A percentile compares a stretch with the other conserved stretches of the same genome.
Evolutionary conservation across 116 monocot species (phyloP).

Genomic region (Posidonia oceanica): DNA sequence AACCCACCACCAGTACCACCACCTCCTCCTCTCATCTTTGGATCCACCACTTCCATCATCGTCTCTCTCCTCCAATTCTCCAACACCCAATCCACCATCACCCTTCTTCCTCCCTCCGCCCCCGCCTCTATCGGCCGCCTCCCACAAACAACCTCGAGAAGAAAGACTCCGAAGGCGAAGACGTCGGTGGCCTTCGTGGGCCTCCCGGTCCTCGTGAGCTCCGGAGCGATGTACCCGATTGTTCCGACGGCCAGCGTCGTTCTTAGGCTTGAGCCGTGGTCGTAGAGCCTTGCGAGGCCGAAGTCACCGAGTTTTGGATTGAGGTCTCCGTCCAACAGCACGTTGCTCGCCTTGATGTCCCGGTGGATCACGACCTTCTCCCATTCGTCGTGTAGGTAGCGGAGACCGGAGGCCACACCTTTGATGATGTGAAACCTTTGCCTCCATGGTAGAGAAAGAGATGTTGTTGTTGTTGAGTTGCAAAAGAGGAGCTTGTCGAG

Average conservation of each 20-base stretch:
- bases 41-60: constrained; percentile 4
- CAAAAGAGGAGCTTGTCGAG: constrained; percentile 26
- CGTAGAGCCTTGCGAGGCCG: constrained; percentile 29
- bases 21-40: not conserved
- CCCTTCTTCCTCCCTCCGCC: not conserved
- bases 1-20: too few relatives aligned
- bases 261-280: constrained; percentile 19
- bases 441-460: constrained; percentile 17
- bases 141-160: constrained; percentile 39
- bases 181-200: constrained; percentile 30
- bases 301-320: constrained; percentile 18
- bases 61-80: constrained; percentile 6
- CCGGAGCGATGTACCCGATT: constrained; percentile 46
- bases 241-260: constrained; percentile 38
- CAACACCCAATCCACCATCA: constrained; percentile 26
- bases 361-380: constrained; percentile 39
- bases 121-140: constrained; percentile 16
- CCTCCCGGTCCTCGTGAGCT: constrained; percentile 26
- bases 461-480: not conserved
- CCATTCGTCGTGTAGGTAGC: constrained; percentile 46
- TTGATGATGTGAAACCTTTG: constrained; percentile 34
- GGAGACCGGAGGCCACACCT: constrained; percentile 32
- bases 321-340: constrained; percentile 19
- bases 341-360: constrained; percentile 28
- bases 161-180: constrained; percentile 33